Percentiles rank a stretch among this genome's conserved stretches.
These are phyloP conservation scores for Tricholoma saponaceum DNA, from an alignment of 768 basidiomycete species.

Conservation along the genomic window DNA sequence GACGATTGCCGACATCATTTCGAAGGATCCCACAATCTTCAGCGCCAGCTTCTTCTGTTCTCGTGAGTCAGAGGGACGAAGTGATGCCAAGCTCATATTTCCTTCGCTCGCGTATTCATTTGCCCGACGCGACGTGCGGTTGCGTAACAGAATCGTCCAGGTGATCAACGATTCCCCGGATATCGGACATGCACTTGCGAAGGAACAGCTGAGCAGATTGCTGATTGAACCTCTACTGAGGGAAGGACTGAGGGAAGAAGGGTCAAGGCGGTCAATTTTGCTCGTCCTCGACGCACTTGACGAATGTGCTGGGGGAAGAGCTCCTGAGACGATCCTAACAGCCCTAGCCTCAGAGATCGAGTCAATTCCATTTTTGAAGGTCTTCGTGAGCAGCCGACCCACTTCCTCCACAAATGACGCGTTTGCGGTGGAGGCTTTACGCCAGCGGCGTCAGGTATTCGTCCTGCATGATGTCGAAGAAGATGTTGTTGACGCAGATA, in stretches of 20 bases:
- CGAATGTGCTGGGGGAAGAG: slow-evolving; percentile 13
- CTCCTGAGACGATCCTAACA: slow-evolving; percentile 10
- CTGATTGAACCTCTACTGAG: slow-evolving; percentile 17
- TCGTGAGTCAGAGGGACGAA: slow-evolving; percentile 17
- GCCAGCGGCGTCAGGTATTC: slow-evolving; percentile 12
- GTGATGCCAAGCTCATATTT: slow-evolving; percentile 20
- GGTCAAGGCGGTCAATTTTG: slow-evolving; percentile 12
- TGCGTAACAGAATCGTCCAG: slow-evolving; percentile 12
- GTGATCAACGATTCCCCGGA: slow-evolving; percentile 16
- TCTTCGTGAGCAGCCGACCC: slow-evolving; percentile 19
- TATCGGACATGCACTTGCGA: slow-evolving; percentile 11
- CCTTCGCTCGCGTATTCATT: slow-evolving; percentile 21
- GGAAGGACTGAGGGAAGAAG: neutral
- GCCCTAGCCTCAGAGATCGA: slow-evolving; percentile 8
- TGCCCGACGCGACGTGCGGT: slow-evolving; percentile 11
- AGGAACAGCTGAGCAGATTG: slow-evolving; percentile 19
- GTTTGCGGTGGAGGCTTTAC: slow-evolving; percentile 5
- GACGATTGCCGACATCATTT: slow-evolving; percentile 13
- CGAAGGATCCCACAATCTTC: slow-evolving; percentile 9
- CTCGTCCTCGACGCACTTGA: slow-evolving; percentile 25
- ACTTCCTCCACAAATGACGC: slow-evolving; percentile 11
- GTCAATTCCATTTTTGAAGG: slow-evolving; percentile 15
- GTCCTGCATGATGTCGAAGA: slow-evolving; percentile 20
- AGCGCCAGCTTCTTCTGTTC: slow-evolving; percentile 28
- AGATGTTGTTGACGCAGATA: slow-evolving; percentile 18